Conservation (phyloP, 331 rosid species). For the Stylosanthes scabra region DNA sequence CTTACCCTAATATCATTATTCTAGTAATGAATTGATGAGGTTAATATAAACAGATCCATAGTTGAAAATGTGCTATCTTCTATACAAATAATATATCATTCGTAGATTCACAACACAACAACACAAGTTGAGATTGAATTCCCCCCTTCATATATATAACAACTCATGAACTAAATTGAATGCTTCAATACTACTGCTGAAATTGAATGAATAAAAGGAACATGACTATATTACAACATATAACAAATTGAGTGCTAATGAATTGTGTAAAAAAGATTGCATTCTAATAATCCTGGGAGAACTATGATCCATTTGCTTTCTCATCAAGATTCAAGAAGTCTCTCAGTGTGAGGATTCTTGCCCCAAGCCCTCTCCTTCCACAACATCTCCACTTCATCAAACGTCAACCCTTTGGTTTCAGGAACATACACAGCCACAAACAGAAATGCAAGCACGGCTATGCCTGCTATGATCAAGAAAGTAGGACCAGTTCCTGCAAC, state of each 20-base stretch:
- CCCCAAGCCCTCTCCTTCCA: slow-evolving; percentile 92
- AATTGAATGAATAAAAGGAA: no score
- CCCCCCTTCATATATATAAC: neutral
- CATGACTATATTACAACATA: no score
- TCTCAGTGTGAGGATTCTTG: slow-evolving; percentile 46
- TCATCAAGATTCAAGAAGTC: slow-evolving; percentile 65
- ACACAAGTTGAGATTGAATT: neutral
- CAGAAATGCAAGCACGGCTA: slow-evolving; percentile 65
- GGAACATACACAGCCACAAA: slow-evolving; percentile 73
- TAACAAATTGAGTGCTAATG: neutral
- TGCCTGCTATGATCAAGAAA: slow-evolving; percentile 71
- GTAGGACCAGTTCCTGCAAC: slow-evolving; percentile 73
- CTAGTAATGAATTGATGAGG: no score
- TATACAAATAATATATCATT: neutral
- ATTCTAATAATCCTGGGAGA: neutral
- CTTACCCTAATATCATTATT: no score
- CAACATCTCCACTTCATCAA: slow-evolving; percentile 86
- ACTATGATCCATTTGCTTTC: slow-evolving; percentile 34
- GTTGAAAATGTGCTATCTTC: neutral
- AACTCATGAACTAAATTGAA: neutral
- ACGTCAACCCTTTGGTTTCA: slow-evolving; percentile 89
- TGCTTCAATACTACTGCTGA: neutral
- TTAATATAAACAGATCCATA: no score
- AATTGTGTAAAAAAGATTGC: slow-evolving; percentile 3
- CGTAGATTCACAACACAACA: neutral